Percentiles rank a stretch among this genome's conserved stretches.
Evolutionary conservation across 140 eudicot species (phyloP).

Genomic region (Erigeron philadelphicus): DNA sequence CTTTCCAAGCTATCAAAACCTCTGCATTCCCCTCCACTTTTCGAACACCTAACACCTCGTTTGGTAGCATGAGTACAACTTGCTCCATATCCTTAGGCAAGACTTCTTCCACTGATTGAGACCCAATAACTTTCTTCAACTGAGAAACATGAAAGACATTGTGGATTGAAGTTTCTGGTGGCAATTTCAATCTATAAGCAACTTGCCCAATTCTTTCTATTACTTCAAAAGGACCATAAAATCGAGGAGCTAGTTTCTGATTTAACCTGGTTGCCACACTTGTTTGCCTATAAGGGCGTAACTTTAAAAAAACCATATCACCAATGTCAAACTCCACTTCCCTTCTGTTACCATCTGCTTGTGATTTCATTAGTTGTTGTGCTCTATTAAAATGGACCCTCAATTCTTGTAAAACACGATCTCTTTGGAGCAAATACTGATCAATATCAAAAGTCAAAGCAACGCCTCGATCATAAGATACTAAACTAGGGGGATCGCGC

Average conservation of each 20-base stretch:
- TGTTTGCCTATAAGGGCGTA: background rate
- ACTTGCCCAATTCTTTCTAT: background rate
- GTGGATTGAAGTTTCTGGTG: background rate
- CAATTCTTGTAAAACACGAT: background rate
- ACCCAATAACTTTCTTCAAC: background rate
- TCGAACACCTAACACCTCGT: no score
- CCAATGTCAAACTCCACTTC: background rate
- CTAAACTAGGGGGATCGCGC: no score
- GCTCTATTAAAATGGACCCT: background rate
- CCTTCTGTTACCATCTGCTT: background rate
- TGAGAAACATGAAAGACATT: constrained; percentile 2
- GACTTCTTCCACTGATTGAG: background rate
- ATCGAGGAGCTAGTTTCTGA: background rate
- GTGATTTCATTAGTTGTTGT: background rate
- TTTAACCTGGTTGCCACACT: background rate
- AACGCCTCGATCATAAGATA: no score
- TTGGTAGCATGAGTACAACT: no score
- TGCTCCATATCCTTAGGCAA: no score
- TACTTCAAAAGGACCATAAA: background rate
- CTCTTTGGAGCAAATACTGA: background rate
- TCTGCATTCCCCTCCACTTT: no score
- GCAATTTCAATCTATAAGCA: background rate
- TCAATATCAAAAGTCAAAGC: background rate
- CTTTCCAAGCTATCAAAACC: no score
- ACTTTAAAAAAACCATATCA: background rate